Evolutionary conservation across 73 alveolate genomes (phyloP), one percentile per base, ranked within the genome.

Genomic region (Paramecium pentaurelia): DNA sequence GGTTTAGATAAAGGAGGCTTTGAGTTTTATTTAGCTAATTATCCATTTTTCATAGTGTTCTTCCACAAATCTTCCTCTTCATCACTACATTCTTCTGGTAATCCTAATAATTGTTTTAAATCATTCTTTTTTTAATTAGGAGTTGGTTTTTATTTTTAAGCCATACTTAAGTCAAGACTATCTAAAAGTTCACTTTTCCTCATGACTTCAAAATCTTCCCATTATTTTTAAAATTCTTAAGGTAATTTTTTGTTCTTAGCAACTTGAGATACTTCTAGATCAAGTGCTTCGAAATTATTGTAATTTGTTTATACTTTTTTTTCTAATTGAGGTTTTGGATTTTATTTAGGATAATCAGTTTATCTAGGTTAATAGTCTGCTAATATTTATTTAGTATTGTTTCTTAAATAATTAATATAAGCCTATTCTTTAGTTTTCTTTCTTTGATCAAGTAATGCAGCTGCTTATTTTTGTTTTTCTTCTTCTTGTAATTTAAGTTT

Each of bases 361-460:
- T 73, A 38, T 18, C 87, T 73, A 3, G 87, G 60, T 44, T 73
- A 37, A 49, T 32, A 80, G 14, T 47, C 91, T 8, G 49, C 44
- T 22, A 80, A 47, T 45, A 80, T 80, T 22, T 80, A 38, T 36
- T 80, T 80, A 11, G 91, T 45, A 45, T 80, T 80, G 27, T 80
- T 80, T 80, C 91, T 40, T 47, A 80, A 49, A 47, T 80, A 80
- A 80, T 80, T 34, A 1, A 80, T 36, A 49, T 80, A 80, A n/a
- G 91, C 91, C 49, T 80, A 80, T 47, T 80, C 91, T 47, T 80
- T 80, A n/a, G 91, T 80, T 80, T 80, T 80, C 73, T 80, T 80
- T 44, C 91, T 80, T 47, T 80, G 12, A 20, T 80, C 75, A 16
- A 80, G 58, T 4, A 49, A 8, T 6, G 71, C 75, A 45, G 91